These are phyloP conservation scores for Chimonanthus salicifolius DNA, from an alignment of 164 flowering plant genomes.

Conservation along the genomic window DNA sequence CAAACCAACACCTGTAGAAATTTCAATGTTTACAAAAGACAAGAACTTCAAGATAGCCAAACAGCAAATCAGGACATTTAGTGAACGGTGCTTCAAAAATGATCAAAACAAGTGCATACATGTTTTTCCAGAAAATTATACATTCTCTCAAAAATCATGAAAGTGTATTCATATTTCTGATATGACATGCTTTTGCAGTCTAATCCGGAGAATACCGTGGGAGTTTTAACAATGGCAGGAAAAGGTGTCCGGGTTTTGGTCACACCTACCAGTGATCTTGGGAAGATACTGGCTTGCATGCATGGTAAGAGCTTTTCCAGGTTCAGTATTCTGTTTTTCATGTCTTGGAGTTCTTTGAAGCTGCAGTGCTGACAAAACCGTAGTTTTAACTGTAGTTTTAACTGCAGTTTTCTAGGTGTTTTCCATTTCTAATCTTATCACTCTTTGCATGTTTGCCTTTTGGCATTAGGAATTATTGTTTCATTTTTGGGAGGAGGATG, in stretches of 20 bases:
- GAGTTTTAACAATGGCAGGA: conserved; percentile 91
- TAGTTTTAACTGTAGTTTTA: neutral
- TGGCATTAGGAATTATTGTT: too few species aligned
- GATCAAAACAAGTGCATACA: too few species aligned
- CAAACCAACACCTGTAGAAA: too few species aligned
- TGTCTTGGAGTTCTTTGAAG: neutral
- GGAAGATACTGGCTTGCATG: conserved; percentile 89
- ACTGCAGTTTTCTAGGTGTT: neutral
- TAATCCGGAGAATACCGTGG: conserved; percentile 96
- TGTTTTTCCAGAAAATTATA: too few species aligned
- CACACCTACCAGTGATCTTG: conserved; percentile 90
- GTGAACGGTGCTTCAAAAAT: too few species aligned
- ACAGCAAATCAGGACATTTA: too few species aligned
- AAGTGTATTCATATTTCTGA: neutral
- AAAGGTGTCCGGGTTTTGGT: conserved; percentile 94
- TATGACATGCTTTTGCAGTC: conserved; percentile 42
- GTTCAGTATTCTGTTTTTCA: neutral
- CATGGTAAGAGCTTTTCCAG: conserved; percentile 50
- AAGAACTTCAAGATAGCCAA: too few species aligned
- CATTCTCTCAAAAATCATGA: too few species aligned
- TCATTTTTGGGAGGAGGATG: too few species aligned
- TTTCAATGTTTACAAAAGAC: too few species aligned
- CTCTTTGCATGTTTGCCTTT: too few species aligned
- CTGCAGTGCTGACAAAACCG: neutral
- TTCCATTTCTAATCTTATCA: neutral